These are phyloP conservation scores for Fusarium liriodendri DNA, from an alignment of 2,329 filamentous ascomycete genomes.

Conservation along the genomic window DNA sequence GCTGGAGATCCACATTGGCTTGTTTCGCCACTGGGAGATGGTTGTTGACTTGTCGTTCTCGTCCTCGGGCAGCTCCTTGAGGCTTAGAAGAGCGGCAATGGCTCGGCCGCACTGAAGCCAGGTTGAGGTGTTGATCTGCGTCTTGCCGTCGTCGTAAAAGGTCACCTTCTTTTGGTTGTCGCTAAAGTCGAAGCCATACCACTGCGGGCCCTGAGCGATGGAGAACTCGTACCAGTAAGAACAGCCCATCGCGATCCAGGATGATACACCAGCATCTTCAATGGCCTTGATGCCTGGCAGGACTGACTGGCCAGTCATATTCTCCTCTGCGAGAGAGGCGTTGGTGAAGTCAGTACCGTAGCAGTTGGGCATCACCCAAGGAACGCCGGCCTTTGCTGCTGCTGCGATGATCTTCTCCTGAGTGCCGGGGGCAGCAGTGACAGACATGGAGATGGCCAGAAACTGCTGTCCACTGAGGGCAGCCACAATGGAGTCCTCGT, in stretches of 20 bases:
- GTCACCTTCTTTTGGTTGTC: conserved; percentile 51
- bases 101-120: conserved; percentile 68
- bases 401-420: conserved; percentile 64
- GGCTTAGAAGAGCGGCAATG: conserved; percentile 60
- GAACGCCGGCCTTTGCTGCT: conserved; percentile 65
- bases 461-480: conserved; percentile 67
- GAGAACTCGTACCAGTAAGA: conserved; percentile 68
- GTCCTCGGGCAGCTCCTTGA: conserved; percentile 58
- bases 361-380: conserved; percentile 67
- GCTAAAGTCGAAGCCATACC: conserved; percentile 62
- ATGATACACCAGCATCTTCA: conserved; percentile 52
- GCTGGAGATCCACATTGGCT: conserved; percentile 61
- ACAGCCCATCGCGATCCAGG: conserved; percentile 64
- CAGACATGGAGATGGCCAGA: conserved; percentile 65
- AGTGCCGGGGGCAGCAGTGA: conserved; percentile 55
- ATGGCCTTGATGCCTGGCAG: conserved; percentile 50
- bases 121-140: conserved; percentile 67
- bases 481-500: conserved; percentile 55
- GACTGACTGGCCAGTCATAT: conserved; percentile 38
- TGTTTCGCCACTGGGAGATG: conserved; percentile 53
- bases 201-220: conserved; percentile 50
- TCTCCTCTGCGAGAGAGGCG: conserved; percentile 51
- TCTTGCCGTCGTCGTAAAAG: conserved; percentile 68
- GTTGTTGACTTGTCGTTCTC: conserved; percentile 46
- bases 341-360: conserved; percentile 56